Evolutionary conservation across 2,329 filamentous ascomycete genomes (phyloP).

Genomic region (Hysterium pulicare): DNA sequence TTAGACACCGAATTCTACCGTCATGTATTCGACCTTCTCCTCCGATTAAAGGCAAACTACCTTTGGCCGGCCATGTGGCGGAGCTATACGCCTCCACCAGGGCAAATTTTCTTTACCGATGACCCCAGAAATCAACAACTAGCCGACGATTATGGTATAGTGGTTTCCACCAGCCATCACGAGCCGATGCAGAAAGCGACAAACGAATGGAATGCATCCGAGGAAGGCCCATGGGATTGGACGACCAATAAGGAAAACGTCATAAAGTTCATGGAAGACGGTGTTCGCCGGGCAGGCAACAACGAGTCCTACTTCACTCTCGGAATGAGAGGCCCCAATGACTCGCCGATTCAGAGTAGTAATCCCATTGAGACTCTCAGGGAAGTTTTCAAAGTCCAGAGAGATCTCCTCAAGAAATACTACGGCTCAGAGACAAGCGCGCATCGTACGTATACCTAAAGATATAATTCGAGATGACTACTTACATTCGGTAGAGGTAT

Average conservation of each 20-base stretch:
- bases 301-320: slow-evolving; percentile 14
- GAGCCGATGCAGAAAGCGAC: slow-evolving; percentile 17
- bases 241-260: slow-evolving; percentile 12
- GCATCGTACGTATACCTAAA: background rate
- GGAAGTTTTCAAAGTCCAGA: slow-evolving; percentile 8
- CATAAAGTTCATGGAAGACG: slow-evolving; percentile 13
- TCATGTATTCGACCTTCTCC: slow-evolving; percentile 11
- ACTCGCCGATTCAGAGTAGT: slow-evolving; percentile 7
- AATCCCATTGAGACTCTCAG: slow-evolving; percentile 7
- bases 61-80: slow-evolving; percentile 21
- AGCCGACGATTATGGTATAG: slow-evolving; percentile 16
- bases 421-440: slow-evolving; percentile 4
- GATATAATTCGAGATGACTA: too few relatives aligned
- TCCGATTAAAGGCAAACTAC: slow-evolving; percentile 16
- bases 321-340: slow-evolving; percentile 14
- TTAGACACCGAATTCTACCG: slow-evolving; percentile 10
- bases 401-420: slow-evolving; percentile 4
- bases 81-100: slow-evolving; percentile 11
- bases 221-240: slow-evolving; percentile 40
- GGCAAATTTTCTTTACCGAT: slow-evolving; percentile 17
- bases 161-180: slow-evolving; percentile 17
- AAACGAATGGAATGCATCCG: slow-evolving; percentile 12
- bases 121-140: slow-evolving; percentile 15
- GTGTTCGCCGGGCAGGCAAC: slow-evolving; percentile 6
- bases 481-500: too few relatives aligned